Evolutionary conservation across 1,284 basidiomycete species (phyloP).

Genomic region (Cryptococcus sp.): DNA sequence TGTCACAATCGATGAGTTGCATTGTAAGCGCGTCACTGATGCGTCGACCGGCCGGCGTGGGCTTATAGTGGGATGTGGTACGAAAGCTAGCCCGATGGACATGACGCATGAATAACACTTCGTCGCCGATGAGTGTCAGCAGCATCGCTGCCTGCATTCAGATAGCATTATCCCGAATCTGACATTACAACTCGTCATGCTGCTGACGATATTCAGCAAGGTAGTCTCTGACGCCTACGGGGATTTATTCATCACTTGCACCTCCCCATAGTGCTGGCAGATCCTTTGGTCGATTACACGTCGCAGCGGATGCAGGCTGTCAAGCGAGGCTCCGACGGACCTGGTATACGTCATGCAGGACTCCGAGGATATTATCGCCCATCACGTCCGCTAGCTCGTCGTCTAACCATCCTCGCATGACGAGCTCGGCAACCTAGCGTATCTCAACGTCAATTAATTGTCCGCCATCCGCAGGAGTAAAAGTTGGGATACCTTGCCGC

Average conservation of each 20-base stretch:
- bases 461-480: background rate
- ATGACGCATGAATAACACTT: too few relatives aligned
- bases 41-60: too few relatives aligned
- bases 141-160: too few relatives aligned
- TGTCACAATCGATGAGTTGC: too few relatives aligned
- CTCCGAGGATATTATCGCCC: conserved; percentile 73
- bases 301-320: background rate
- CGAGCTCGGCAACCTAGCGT: conserved; percentile 60
- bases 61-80: too few relatives aligned
- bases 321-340: background rate
- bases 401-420: conserved; percentile 73
- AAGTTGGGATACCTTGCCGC: conserved; percentile 66
- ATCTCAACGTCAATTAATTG: background rate
- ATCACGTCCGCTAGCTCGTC: conserved; percentile 72
- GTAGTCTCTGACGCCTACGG: background rate
- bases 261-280: background rate
- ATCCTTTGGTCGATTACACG: background rate
- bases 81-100: too few relatives aligned
- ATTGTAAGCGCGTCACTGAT: too few relatives aligned
- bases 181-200: too few relatives aligned
- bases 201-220: background rate
- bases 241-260: background rate
- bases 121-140: too few relatives aligned
- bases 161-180: too few relatives aligned
- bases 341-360: conserved; percentile 62